phyloP scores from a whole-genome alignment of 2,329 filamentous ascomycete genomes.

The Pseudohalonectria lignicola region DNA sequence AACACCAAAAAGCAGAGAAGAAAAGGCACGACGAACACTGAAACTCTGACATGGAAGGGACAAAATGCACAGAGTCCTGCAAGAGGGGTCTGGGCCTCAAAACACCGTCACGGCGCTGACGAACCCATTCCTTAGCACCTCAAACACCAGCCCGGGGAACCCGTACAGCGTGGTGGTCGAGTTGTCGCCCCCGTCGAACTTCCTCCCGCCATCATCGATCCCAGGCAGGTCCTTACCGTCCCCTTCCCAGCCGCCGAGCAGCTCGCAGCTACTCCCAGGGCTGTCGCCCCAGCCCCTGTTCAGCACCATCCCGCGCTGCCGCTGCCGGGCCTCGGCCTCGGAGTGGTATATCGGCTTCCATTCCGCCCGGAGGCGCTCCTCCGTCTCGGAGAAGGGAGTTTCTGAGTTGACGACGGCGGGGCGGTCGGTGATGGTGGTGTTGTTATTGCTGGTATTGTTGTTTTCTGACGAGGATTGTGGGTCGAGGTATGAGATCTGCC shows the following conservation, averaged over 20 bases:
- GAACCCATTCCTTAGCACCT: constrained; percentile 85
- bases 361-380: constrained; percentile 52
- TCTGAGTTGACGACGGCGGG: constrained; percentile 56
- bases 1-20: too few relatives aligned
- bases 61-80: too few relatives aligned
- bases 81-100: too few relatives aligned
- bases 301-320: constrained; percentile 69
- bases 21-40: too few relatives aligned
- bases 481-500: constrained; percentile 58
- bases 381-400: constrained; percentile 64
- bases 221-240: constrained; percentile 20
- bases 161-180: constrained; percentile 78
- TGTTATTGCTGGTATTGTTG: not conserved
- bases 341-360: constrained; percentile 59
- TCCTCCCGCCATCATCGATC: constrained; percentile 29
- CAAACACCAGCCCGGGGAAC: constrained; percentile 88
- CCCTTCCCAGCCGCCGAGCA: constrained; percentile 80
- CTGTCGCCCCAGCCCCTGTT: constrained; percentile 89
- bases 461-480: too few relatives aligned
- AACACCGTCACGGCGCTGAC: constrained; percentile 87
- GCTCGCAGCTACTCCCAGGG: constrained; percentile 79
- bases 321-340: constrained; percentile 35
- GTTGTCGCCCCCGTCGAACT: constrained; percentile 42
- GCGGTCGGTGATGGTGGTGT: not conserved
- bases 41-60: too few relatives aligned